A percentile compares a stretch with the other conserved stretches of the same genome.
Conservation (phyloP, 2,329 filamentous ascomycete genomes). For the Botrytis fabae region DNA sequence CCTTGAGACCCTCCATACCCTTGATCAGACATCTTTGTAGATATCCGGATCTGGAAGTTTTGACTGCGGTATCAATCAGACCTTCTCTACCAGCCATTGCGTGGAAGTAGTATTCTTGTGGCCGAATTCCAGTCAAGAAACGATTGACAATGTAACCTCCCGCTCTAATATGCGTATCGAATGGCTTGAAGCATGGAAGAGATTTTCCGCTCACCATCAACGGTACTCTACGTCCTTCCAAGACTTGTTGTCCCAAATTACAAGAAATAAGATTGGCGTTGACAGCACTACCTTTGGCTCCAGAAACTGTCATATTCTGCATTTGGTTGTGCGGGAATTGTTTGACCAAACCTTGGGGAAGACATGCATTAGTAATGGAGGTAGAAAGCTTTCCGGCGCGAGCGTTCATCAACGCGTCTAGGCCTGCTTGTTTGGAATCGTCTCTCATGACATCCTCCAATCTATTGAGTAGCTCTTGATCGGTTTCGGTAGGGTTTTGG, state of each 20-base stretch:
- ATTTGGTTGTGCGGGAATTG: constrained; percentile 96
- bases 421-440: constrained; percentile 82
- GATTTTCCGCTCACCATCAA: constrained; percentile 98
- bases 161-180: constrained; percentile 83
- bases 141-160: constrained; percentile 93
- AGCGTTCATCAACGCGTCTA: constrained; percentile 85
- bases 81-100: constrained; percentile 99
- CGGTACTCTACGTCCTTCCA: constrained; percentile 92
- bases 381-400: constrained; percentile 71
- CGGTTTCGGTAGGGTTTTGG: constrained; percentile 58
- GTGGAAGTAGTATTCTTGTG: constrained; percentile 99
- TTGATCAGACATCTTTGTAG: constrained; percentile 97
- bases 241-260: constrained; percentile 92
- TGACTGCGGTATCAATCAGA: constrained; percentile 97
- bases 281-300: constrained; percentile 88
- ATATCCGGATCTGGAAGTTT: constrained; percentile 95
- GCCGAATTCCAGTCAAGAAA: constrained; percentile 95
- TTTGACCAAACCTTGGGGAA: constrained; percentile 83
- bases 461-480: constrained; percentile 71
- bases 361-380: constrained; percentile 72
- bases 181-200: constrained; percentile 88
- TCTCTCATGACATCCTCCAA: constrained; percentile 90
- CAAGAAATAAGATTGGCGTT: constrained; percentile 98
- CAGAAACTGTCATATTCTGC: constrained; percentile 97
- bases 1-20: constrained; percentile 92